Conservation (phyloP, 495 filamentous ascomycete species). For the Talaromyces nanjingensis region DNA sequence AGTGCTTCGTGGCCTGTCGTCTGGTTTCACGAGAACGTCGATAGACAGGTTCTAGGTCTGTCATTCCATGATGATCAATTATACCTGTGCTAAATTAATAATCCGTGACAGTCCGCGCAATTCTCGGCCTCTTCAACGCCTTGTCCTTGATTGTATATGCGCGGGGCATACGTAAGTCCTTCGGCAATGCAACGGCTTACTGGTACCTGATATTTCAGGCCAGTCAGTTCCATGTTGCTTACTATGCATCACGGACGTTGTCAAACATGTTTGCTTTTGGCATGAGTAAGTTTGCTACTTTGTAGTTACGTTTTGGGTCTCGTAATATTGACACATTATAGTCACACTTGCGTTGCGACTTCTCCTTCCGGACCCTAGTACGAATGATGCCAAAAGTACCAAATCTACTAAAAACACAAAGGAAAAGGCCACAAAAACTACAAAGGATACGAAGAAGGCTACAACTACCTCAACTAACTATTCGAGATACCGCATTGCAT, state of each 20-base stretch:
- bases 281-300: conserved; percentile 48
- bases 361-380: conserved; percentile 52
- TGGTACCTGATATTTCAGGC: conserved; percentile 82
- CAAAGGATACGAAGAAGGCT: neutral
- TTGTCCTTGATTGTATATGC: conserved; percentile 57
- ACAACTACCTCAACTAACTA: neutral
- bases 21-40: conserved; percentile 29
- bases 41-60: conserved; percentile 49
- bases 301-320: neutral
- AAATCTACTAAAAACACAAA: neutral
- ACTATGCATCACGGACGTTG: conserved; percentile 86
- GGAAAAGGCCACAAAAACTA: neutral
- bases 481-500: conserved; percentile 41
- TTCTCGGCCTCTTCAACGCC: conserved; percentile 77
- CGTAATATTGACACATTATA: conserved; percentile 17
- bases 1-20: conserved; percentile 59
- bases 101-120: conserved; percentile 53
- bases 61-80: neutral
- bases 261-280: conserved; percentile 97
- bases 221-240: conserved; percentile 88
- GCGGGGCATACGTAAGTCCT: conserved; percentile 54
- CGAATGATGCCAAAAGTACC: conserved; percentile 19
- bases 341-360: conserved; percentile 65
- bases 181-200: conserved; percentile 60
- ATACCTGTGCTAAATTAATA: neutral